Conservation (phyloP, 257 asterid genomes). For the Salvia hispanica region DNA sequence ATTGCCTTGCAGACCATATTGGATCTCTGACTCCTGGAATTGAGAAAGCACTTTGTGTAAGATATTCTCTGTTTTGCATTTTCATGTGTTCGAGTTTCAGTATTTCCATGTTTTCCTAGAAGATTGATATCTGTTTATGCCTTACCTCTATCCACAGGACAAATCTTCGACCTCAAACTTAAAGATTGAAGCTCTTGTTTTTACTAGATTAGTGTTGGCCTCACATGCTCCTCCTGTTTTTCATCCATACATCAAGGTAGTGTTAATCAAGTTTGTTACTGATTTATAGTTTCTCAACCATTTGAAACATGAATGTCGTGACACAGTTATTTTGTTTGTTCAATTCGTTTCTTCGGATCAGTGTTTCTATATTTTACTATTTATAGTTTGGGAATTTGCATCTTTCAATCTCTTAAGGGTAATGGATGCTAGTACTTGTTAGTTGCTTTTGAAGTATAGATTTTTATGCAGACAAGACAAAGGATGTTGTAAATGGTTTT, state of each 20-base stretch:
- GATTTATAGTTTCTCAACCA: slow-evolving; percentile 23
- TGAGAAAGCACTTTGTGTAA: slow-evolving; percentile 91
- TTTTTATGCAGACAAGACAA: slow-evolving; percentile 1
- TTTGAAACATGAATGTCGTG: not conserved
- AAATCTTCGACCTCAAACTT: slow-evolving; percentile 95
- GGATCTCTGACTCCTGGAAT: slow-evolving; percentile 96
- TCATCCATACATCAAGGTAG: slow-evolving; percentile 95
- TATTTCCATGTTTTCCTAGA: not conserved
- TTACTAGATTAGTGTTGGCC: slow-evolving; percentile 89
- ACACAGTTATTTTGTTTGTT: slow-evolving; percentile 6
- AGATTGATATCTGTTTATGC: slow-evolving; percentile 23
- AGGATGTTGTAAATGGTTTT: slow-evolving; percentile 12
- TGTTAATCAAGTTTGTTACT: slow-evolving; percentile 19
- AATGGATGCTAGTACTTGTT: not conserved
- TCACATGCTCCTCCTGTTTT: slow-evolving; percentile 89
- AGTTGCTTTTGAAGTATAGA: not conserved
- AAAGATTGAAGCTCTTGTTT: slow-evolving; percentile 96
- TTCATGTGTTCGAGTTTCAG: slow-evolving; percentile 3
- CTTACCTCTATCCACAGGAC: slow-evolving; percentile 58
- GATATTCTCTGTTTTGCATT: slow-evolving; percentile 36
- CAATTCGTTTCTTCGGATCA: slow-evolving; percentile 1
- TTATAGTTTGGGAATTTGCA: not conserved
- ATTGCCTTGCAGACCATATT: slow-evolving; percentile 97
- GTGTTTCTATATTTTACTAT: slow-evolving; percentile 11
- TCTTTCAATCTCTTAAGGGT: not conserved